Evolutionary conservation across 352 stramenopile species (phyloP), one percentile per base, ranked within the genome.

Genomic region (Plasmopara halstedii): DNA sequence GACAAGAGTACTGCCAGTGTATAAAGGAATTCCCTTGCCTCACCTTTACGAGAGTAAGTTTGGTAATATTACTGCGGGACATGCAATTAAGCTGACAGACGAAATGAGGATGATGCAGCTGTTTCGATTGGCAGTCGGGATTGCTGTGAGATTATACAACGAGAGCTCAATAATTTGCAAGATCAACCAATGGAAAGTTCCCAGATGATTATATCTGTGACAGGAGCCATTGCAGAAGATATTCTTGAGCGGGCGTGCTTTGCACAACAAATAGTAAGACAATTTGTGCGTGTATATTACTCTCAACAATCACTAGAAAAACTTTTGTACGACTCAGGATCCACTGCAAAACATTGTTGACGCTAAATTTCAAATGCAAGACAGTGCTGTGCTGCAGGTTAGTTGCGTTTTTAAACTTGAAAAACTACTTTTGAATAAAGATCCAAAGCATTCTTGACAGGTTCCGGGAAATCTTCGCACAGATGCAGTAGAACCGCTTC

Each of bases 241-340:
- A 67, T 88, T 42, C 59, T 91, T 5, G 76, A 88, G 37, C 65
- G 80, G 14, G 79, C 77, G 1, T 89, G 77, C 58, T 91, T 94
- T 48, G 64, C 68, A 2, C 81, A 85, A 41, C 64, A 69, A 52
- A 68, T 62, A 51, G 70, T 75, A 49, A 8, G 14, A 15, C 15
- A 6, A 17, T 38, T 15, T 10, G 31, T 2, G 21, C 21, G n/a
- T 26, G 15, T 7, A 2, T 35, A 18, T 17, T 35, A 11, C 11
- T 35, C 4, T 32, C 15, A 29, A 36, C 7, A 17, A n/a, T 45
- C 15, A 2, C 2, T 19, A 10, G 21, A 3, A 25, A 29, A 18
- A 5, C 7, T 15, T 36, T 42, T 19, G 25, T 22, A 36, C 38
- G 9, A 37, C 50, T 11, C 19, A 78, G 66, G 56, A 70, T 47